A percentile compares a stretch with the other conserved stretches of the same genome.
Conservation (phyloP, 495 filamentous ascomycete species). For the Tuber microsphaerosporum region DNA sequence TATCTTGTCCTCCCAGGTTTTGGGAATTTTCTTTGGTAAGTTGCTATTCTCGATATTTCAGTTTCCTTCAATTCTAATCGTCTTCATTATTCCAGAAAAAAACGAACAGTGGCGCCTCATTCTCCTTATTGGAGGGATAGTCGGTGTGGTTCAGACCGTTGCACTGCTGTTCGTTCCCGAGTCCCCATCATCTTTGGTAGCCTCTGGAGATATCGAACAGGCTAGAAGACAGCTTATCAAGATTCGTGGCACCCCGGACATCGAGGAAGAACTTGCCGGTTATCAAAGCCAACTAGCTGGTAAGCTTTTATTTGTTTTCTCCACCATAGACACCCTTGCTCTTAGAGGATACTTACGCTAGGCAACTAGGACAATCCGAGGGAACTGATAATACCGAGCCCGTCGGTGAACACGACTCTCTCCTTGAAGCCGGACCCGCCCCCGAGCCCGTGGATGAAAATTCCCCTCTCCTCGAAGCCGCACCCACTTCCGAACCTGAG, state of each 20-base stretch:
- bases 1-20: slow-evolving; percentile 71
- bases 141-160: slow-evolving; percentile 59
- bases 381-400: neutral
- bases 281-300: slow-evolving; percentile 43
- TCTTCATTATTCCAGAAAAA: slow-evolving; percentile 15
- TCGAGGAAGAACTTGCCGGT: slow-evolving; percentile 63
- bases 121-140: slow-evolving; percentile 61
- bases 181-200: slow-evolving; percentile 77
- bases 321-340: neutral
- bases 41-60: neutral
- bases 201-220: slow-evolving; percentile 53
- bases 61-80: neutral
- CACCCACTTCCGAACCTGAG: neutral
- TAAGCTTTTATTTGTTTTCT: neutral
- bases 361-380: neutral
- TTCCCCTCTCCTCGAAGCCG: slow-evolving; percentile 45
- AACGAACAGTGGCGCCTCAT: slow-evolving; percentile 76
- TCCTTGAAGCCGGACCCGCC: slow-evolving; percentile 39
- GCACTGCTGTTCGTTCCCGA: slow-evolving; percentile 69
- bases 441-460: slow-evolving; percentile 42
- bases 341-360: slow-evolving; percentile 8
- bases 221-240: slow-evolving; percentile 63
- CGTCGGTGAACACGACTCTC: slow-evolving; percentile 4
- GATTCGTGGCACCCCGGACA: slow-evolving; percentile 64
- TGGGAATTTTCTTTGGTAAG: slow-evolving; percentile 79